Evolutionary conservation across 352 stramenopile species (phyloP).

Genomic region (Pythium vanterpoolii): DNA sequence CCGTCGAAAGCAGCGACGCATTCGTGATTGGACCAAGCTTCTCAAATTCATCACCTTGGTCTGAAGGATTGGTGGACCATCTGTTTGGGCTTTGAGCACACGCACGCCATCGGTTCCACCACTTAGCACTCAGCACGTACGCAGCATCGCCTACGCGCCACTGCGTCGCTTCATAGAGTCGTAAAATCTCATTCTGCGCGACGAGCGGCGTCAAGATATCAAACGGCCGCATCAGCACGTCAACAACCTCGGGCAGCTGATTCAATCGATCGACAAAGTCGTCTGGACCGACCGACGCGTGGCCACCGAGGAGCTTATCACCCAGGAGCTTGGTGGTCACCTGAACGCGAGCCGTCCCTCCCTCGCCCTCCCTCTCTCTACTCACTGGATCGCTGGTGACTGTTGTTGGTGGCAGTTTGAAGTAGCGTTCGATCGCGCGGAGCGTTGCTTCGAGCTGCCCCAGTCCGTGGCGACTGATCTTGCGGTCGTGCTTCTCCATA

Average conservation of each 20-base stretch:
- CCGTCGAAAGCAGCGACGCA: conserved; percentile 30
- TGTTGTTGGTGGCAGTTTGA: conserved; percentile 16
- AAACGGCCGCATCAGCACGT: conserved; percentile 53
- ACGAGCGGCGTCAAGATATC: conserved; percentile 45
- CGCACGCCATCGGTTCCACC: conserved; percentile 58
- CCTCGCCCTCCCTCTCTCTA: too few relatives aligned
- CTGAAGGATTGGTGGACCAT: neutral
- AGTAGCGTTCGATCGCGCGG: conserved; percentile 12
- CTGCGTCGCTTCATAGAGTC: conserved; percentile 26
- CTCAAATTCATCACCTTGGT: neutral
- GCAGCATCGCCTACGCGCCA: conserved; percentile 47
- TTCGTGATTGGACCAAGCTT: conserved; percentile 17
- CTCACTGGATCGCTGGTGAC: conserved; percentile 10
- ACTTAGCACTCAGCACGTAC: conserved; percentile 47
- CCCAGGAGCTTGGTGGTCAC: conserved; percentile 17
- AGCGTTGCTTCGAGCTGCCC: conserved; percentile 35
- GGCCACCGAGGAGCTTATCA: conserved; percentile 25
- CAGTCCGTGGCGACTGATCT: conserved; percentile 31
- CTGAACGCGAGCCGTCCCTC: neutral
- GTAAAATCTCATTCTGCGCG: conserved; percentile 38
- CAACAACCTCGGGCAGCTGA: conserved; percentile 34
- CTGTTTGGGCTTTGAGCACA: conserved; percentile 26
- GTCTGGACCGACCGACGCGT: conserved; percentile 16
- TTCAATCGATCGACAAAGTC: conserved; percentile 30
- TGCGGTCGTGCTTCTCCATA: conserved; percentile 24